phyloP scores from a whole-genome alignment of 1,139 yeast species.

The Pichia sp. region DNA sequence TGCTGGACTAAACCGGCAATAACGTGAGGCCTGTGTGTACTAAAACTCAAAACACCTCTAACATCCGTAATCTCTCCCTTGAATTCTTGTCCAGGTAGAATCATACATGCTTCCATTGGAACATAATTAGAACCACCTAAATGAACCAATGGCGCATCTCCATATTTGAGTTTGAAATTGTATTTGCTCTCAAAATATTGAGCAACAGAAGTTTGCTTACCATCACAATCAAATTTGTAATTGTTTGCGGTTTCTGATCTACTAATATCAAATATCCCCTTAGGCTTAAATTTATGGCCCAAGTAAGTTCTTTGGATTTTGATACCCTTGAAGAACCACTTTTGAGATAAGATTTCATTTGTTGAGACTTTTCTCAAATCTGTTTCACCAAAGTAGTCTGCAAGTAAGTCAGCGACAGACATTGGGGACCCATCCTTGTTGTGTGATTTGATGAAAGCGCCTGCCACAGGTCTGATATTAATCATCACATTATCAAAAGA shows the following conservation, averaged over 20 bases:
- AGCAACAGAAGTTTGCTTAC: constrained; percentile 21
- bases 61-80: constrained; percentile 25
- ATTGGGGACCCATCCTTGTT: constrained; percentile 24
- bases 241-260: constrained; percentile 19
- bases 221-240: constrained; percentile 23
- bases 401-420: constrained; percentile 24
- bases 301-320: constrained; percentile 23
- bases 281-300: constrained; percentile 22
- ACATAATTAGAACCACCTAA: constrained; percentile 25
- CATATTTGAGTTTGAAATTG: constrained; percentile 20
- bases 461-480: constrained; percentile 24
- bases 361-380: constrained; percentile 18
- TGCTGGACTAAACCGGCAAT: constrained; percentile 27
- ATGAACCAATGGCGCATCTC: constrained; percentile 23
- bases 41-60: constrained; percentile 23
- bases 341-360: constrained; percentile 15
- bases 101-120: constrained; percentile 26
- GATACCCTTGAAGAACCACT: constrained; percentile 23
- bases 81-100: constrained; percentile 26
- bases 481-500: constrained; percentile 24
- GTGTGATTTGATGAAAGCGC: constrained; percentile 24
- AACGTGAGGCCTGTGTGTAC: constrained; percentile 26
- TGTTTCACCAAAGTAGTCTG: constrained; percentile 21
- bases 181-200: constrained; percentile 19
- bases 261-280: constrained; percentile 22